phyloP scores from a whole-genome alignment of 768 basidiomycete species.

The Heimioporus sp. region DNA sequence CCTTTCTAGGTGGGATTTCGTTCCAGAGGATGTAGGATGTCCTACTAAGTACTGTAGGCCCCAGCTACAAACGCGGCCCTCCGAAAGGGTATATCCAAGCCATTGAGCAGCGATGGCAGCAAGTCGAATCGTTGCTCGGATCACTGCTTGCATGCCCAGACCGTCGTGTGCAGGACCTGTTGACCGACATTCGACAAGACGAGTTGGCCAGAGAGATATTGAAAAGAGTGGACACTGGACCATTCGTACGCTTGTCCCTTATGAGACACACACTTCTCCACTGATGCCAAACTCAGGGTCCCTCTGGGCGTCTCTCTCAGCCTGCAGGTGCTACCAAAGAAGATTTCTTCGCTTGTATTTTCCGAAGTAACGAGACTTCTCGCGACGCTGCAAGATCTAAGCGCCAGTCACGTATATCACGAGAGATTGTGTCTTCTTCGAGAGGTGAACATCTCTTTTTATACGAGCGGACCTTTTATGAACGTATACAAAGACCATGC shows the following conservation, averaged over 20 bases:
- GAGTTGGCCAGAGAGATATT: constrained; percentile 77
- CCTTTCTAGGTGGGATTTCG: constrained; percentile 52
- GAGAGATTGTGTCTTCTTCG: constrained; percentile 76
- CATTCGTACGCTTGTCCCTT: constrained; percentile 54
- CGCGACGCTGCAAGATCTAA: constrained; percentile 61
- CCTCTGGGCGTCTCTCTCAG: constrained; percentile 61
- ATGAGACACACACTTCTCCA: neutral
- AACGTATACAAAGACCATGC: constrained; percentile 44
- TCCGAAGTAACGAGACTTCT: constrained; percentile 53
- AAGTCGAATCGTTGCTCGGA: constrained; percentile 87
- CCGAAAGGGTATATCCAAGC: constrained; percentile 93
- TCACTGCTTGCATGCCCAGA: constrained; percentile 74
- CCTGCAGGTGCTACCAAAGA: constrained; percentile 67
- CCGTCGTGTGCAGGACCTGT: constrained; percentile 56
- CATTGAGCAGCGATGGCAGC: constrained; percentile 89
- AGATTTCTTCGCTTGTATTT: constrained; percentile 74
- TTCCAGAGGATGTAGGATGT: neutral
- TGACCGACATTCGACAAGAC: constrained; percentile 66
- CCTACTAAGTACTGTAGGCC: constrained; percentile 43
- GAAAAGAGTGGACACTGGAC: constrained; percentile 72
- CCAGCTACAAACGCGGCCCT: constrained; percentile 80
- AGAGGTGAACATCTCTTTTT: constrained; percentile 40
- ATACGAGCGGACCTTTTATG: constrained; percentile 1
- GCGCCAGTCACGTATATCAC: constrained; percentile 72
- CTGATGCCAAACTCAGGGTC: constrained; percentile 47